Conservation (phyloP, 1,284 basidiomycete genomes). For the Marasmius fiardii region DNA sequence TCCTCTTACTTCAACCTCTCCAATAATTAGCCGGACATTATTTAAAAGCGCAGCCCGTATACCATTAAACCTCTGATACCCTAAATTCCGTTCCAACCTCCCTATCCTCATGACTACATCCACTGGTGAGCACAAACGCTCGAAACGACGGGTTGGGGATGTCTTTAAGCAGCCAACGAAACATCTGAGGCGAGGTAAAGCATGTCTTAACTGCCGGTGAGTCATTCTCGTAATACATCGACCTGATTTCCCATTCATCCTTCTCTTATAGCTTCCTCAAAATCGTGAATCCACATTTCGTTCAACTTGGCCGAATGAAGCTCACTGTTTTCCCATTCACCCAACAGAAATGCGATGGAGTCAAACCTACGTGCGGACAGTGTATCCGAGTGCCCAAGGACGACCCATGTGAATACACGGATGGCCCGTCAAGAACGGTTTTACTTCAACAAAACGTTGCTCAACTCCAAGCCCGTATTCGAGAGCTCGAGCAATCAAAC, state of each 20-base stretch:
- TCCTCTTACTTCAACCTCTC: too few species aligned
- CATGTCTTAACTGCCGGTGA: slow-evolving; percentile 1
- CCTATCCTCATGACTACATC: neutral
- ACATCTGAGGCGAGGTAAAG: neutral
- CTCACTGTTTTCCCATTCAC: neutral
- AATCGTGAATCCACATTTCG: neutral
- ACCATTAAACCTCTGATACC: too few species aligned
- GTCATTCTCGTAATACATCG: too few species aligned
- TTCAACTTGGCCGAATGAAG: neutral
- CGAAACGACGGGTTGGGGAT: neutral
- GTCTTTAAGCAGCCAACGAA: neutral
- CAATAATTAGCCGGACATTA: too few species aligned
- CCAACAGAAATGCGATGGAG: slow-evolving; percentile 21
- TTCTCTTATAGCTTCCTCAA: neutral
- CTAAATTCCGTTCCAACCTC: neutral
- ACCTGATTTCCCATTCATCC: too few species aligned
- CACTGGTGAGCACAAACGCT: neutral
- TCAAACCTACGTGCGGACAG: slow-evolving; percentile 19
- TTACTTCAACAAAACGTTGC: slow-evolving; percentile 18
- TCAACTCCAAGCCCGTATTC: slow-evolving; percentile 17
- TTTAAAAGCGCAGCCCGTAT: too few species aligned
- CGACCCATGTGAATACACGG: slow-evolving; percentile 20
- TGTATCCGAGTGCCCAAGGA: slow-evolving; percentile 18
- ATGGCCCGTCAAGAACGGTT: slow-evolving; percentile 18
- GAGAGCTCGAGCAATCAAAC: slow-evolving; percentile 15